Evolutionary conservation across 2,329 filamentous ascomycete genomes (phyloP).

Genomic region (Daldinia sp.): DNA sequence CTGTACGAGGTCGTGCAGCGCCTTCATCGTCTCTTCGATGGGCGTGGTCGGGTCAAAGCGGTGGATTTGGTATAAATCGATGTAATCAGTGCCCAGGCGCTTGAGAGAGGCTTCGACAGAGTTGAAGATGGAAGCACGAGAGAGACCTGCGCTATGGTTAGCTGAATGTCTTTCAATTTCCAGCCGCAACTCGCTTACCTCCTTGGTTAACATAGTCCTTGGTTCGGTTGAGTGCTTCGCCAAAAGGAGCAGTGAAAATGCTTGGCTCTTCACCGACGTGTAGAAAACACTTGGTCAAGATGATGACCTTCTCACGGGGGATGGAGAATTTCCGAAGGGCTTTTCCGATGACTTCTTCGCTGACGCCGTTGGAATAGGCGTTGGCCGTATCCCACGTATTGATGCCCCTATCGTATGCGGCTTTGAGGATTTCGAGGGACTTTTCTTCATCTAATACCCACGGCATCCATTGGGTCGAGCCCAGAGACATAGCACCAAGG

Average conservation of each 20-base stretch:
- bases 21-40: slow-evolving; percentile 72
- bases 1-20: slow-evolving; percentile 70
- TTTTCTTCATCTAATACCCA: slow-evolving; percentile 71
- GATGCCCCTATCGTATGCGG: slow-evolving; percentile 71
- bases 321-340: slow-evolving; percentile 74
- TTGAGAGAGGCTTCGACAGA: slow-evolving; percentile 55
- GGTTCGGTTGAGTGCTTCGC: slow-evolving; percentile 39
- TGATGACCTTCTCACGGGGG: slow-evolving; percentile 72
- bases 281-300: slow-evolving; percentile 68
- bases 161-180: slow-evolving; percentile 8
- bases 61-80: slow-evolving; percentile 66
- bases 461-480: slow-evolving; percentile 27
- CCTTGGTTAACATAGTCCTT: slow-evolving; percentile 57
- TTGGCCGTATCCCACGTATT: slow-evolving; percentile 71
- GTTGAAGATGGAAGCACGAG: slow-evolving; percentile 56
- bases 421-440: slow-evolving; percentile 67
- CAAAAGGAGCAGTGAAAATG: slow-evolving; percentile 42
- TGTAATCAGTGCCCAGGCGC: slow-evolving; percentile 61
- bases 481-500: slow-evolving; percentile 37
- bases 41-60: slow-evolving; percentile 67
- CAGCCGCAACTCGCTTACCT: slow-evolving; percentile 15
- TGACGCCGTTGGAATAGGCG: slow-evolving; percentile 72
- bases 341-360: slow-evolving; percentile 75
- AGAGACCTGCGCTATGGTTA: slow-evolving; percentile 47
- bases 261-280: slow-evolving; percentile 53